Base-by-base conservation (phyloP, 2,329 filamentous ascomycete species). In the Elsinoe fawcettii region DNA sequence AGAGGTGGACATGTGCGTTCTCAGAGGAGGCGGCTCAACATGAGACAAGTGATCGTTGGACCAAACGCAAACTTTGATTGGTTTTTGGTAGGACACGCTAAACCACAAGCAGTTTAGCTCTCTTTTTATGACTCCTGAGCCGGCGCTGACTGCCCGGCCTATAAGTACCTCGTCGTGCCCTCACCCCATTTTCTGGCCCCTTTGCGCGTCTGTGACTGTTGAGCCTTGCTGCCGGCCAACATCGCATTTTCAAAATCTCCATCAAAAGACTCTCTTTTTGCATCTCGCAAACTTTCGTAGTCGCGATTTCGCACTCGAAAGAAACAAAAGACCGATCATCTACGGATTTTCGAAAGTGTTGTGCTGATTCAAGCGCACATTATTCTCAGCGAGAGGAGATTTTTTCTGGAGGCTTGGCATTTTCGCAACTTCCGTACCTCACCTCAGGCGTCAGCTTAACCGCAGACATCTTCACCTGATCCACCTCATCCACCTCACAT, bases 181-280 rank as follows among this genome's bases (percentile, higher is more conserved):
- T 20, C 54, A 12, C 54, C 27, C 54, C 32, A 14, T 30, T 46
- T 37, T 46, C 25, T 12, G 16, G 23, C 12, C 22, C 36, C 32
- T 49, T 56, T 56, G 32, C 54, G 39, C 30, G 30, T 16, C 54
- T 46, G 54, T 49, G 41, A 49, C 30, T 56, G 54, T 56, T 56
- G 54, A 56, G 54, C 54, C 51, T 55, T 46, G 41, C 41, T 27
- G 39, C 16, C 54, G 54, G 54, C 54, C 54, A 56, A 46, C 54
- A 47, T 32, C 41, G 18, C 43, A 49, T 20, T 23, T 56, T 37
- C 46, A 27, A 32, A 25, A 23, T 25, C 16, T 16, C 36, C 41
- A 30, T 36, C 54, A 43, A 54, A 37, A 43, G 20, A 27, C 39
- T 36, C 54, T 56, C 54, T 49, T 34, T 32, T 47, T 36, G 54